Evolutionary conservation across 148 eudicot species (phyloP).

Genomic region (Pharnaceum exiguum): DNA sequence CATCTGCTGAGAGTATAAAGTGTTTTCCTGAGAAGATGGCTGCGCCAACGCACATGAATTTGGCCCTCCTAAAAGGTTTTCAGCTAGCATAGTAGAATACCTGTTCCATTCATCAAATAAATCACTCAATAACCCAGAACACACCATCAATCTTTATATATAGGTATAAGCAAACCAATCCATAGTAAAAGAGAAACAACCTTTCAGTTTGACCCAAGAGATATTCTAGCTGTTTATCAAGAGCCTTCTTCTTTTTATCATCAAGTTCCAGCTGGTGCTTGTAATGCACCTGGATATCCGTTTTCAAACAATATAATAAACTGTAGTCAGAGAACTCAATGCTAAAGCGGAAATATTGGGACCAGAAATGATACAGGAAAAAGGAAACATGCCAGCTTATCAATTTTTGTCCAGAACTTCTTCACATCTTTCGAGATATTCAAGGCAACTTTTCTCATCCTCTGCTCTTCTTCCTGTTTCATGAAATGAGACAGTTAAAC

Average conservation of each 20-base stretch:
- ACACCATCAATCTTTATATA: constrained; percentile 6
- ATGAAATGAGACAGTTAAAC: constrained; percentile 10
- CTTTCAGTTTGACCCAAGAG: constrained; percentile 98
- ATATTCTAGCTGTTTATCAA: constrained; percentile 94
- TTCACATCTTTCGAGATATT: constrained; percentile 92
- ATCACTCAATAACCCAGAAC: constrained; percentile 15
- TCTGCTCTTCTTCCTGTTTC: constrained; percentile 89
- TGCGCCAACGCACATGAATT: constrained; percentile 32
- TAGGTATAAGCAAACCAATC: constrained; percentile 6
- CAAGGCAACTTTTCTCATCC: constrained; percentile 83
- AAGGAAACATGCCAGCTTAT: constrained; percentile 81
- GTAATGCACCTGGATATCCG: constrained; percentile 65
- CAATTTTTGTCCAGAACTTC: constrained; percentile 96
- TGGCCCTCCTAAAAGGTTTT: constrained; percentile 69
- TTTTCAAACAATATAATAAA: neutral
- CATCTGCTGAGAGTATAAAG: constrained; percentile 25
- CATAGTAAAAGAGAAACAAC: constrained; percentile 25
- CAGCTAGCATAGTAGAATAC: constrained; percentile 98
- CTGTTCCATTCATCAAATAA: constrained; percentile 35
- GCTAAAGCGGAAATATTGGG: neutral
- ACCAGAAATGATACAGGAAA: neutral
- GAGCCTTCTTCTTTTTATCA: constrained; percentile 86
- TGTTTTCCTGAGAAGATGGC: constrained; percentile 23
- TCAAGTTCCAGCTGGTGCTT: constrained; percentile 91
- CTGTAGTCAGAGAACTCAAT: neutral